phyloP scores from a whole-genome alignment of 2,329 filamentous ascomycete species.

The Aspergillus japonicus region DNA sequence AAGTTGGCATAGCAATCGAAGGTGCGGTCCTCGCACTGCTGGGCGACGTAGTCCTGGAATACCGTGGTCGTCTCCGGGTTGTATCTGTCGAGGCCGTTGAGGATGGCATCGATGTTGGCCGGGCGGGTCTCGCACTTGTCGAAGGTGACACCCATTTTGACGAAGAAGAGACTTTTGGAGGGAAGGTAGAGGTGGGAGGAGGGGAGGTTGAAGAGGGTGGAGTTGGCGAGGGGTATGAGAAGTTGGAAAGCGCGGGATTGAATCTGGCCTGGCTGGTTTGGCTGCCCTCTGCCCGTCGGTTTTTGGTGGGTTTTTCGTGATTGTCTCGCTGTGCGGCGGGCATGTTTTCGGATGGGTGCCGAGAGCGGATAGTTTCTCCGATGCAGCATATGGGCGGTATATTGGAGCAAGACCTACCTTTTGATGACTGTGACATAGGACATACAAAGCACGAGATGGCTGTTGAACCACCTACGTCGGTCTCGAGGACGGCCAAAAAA shows the following conservation, averaged over 20 bases:
- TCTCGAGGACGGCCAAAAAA: background rate
- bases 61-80: conserved; percentile 93
- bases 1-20: conserved; percentile 97
- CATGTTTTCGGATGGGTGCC: conserved; percentile 8
- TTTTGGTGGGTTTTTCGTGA: conserved; percentile 28
- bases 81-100: conserved; percentile 96
- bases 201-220: background rate
- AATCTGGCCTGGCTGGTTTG: conserved; percentile 7
- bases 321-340: conserved; percentile 25
- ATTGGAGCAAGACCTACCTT: too few species aligned
- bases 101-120: conserved; percentile 86
- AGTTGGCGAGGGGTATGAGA: conserved; percentile 1
- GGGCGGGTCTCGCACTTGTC: conserved; percentile 91
- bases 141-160: conserved; percentile 51
- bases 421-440: too few species aligned
- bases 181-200: background rate
- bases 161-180: conserved; percentile 3
- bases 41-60: conserved; percentile 90
- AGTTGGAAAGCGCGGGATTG: conserved; percentile 13
- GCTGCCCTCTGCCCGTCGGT: conserved; percentile 1
- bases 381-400: background rate
- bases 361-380: conserved; percentile 20
- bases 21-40: conserved; percentile 92
- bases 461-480: too few species aligned
- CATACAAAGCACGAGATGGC: too few species aligned